These are phyloP conservation scores for Bisporella sp. DNA, from an alignment of 2,329 filamentous ascomycete species.

Conservation along the genomic window DNA sequence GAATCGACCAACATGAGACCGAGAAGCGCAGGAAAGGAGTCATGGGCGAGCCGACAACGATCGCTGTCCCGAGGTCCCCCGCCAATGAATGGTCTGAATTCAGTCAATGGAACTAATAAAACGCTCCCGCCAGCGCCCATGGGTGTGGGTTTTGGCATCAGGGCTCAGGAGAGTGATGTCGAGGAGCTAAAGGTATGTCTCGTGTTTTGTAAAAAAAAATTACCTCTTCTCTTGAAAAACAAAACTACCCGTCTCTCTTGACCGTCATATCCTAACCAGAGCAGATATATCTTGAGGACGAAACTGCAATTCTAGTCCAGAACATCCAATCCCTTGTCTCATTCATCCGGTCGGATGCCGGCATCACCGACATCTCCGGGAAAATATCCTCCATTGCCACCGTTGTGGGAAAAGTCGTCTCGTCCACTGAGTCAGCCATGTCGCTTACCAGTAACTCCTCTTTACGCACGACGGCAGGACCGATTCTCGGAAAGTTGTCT, in stretches of 20 bases:
- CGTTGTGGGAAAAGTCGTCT: slow-evolving; percentile 64
- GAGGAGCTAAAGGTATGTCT: slow-evolving; percentile 52
- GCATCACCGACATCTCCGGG: slow-evolving; percentile 57
- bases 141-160: slow-evolving; percentile 34
- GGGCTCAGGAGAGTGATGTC: slow-evolving; percentile 39
- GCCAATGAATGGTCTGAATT: slow-evolving; percentile 14
- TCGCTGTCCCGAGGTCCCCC: slow-evolving; percentile 20
- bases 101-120: slow-evolving; percentile 25
- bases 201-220: too few species aligned
- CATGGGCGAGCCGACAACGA: slow-evolving; percentile 16
- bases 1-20: slow-evolving; percentile 37
- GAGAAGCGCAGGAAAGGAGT: slow-evolving; percentile 25
- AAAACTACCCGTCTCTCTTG: background rate
- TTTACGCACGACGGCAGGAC: slow-evolving; percentile 41
- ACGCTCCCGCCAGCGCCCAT: slow-evolving; percentile 21
- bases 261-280: slow-evolving; percentile 14
- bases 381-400: slow-evolving; percentile 65
- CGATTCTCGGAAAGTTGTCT: slow-evolving; percentile 49
- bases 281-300: slow-evolving; percentile 73
- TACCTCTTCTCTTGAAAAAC: too few species aligned
- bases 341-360: slow-evolving; percentile 59
- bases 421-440: slow-evolving; percentile 53
- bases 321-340: slow-evolving; percentile 76
- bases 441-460: slow-evolving; percentile 43
- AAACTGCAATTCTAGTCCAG: slow-evolving; percentile 71